Evolutionary conservation across 306 rosid species (phyloP).

Genomic region (Castanea crenata): DNA sequence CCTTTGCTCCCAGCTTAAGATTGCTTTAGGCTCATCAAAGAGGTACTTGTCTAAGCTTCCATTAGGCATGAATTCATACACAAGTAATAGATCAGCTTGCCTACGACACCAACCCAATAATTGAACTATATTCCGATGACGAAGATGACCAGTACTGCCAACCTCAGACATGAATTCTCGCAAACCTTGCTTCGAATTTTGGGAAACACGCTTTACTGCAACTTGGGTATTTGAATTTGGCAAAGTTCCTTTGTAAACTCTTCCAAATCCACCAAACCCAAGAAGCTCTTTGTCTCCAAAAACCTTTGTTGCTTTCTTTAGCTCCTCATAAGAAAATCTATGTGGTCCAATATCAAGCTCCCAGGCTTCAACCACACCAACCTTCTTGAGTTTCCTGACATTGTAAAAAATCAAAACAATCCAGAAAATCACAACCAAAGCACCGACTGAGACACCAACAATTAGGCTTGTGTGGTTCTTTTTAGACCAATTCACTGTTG

Average conservation of each 20-base stretch:
- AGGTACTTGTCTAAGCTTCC: conserved; percentile 37
- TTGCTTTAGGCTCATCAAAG: conserved; percentile 22
- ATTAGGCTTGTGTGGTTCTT: conserved; percentile 12
- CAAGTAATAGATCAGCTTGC: conserved; percentile 24
- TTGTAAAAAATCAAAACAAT: conserved; percentile 5
- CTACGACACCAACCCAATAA: conserved; percentile 37
- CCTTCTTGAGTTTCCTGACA: conserved; percentile 13
- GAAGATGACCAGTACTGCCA: conserved; percentile 28
- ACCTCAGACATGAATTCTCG: conserved; percentile 32
- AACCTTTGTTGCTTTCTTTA: conserved; percentile 22
- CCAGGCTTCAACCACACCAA: conserved; percentile 25
- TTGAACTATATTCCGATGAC: conserved; percentile 35
- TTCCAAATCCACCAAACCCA: conserved; percentile 33
- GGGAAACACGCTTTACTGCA: conserved; percentile 35
- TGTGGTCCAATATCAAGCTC: conserved; percentile 33
- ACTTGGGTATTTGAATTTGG: conserved; percentile 22
- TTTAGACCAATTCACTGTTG: neutral
- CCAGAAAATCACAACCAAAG: conserved; percentile 4
- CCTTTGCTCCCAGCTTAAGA: conserved; percentile 33
- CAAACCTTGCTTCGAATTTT: conserved; percentile 29
- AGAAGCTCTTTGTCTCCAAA: conserved; percentile 29
- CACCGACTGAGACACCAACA: conserved; percentile 29
- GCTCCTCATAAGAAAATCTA: conserved; percentile 17
- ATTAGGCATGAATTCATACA: conserved; percentile 39
- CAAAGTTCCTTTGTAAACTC: conserved; percentile 27